phyloP scores from a whole-genome alignment of 768 basidiomycete species.

The Mycena rosella region DNA sequence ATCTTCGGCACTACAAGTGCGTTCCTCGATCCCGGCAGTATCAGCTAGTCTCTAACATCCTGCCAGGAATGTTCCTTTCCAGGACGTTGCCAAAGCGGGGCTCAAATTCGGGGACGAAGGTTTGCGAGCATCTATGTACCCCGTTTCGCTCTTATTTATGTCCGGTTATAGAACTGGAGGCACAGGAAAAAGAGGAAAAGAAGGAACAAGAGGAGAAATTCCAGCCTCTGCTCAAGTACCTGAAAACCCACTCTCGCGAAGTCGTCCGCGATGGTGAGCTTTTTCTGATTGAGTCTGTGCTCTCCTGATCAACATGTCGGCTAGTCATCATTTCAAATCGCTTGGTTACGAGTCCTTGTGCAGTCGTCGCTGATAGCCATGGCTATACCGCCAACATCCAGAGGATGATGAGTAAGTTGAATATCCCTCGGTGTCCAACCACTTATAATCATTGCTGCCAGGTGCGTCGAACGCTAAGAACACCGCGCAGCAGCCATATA shows the following conservation, averaged over 20 bases:
- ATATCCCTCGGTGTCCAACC: not conserved
- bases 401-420: constrained; percentile 79
- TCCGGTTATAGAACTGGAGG: constrained; percentile 63
- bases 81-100: constrained; percentile 96
- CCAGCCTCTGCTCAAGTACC: constrained; percentile 86
- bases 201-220: constrained; percentile 76
- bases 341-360: constrained; percentile 93
- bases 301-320: constrained; percentile 3
- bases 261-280: constrained; percentile 84
- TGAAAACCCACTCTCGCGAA: constrained; percentile 79
- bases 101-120: constrained; percentile 96
- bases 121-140: constrained; percentile 40
- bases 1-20: constrained; percentile 85
- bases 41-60: not conserved
- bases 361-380: constrained; percentile 88
- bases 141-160: constrained; percentile 9
- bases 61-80: constrained; percentile 80
- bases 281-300: not conserved
- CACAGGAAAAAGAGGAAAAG: constrained; percentile 79
- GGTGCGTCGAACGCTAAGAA: constrained; percentile 67
- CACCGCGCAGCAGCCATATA: constrained; percentile 61
- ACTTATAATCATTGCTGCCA: constrained; percentile 37
- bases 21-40: constrained; percentile 47
- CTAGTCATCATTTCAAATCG: constrained; percentile 93
- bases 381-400: constrained; percentile 96